Base-by-base conservation (phyloP, 2,329 filamentous ascomycete genomes). In the Davidsoniella australis region DNA sequence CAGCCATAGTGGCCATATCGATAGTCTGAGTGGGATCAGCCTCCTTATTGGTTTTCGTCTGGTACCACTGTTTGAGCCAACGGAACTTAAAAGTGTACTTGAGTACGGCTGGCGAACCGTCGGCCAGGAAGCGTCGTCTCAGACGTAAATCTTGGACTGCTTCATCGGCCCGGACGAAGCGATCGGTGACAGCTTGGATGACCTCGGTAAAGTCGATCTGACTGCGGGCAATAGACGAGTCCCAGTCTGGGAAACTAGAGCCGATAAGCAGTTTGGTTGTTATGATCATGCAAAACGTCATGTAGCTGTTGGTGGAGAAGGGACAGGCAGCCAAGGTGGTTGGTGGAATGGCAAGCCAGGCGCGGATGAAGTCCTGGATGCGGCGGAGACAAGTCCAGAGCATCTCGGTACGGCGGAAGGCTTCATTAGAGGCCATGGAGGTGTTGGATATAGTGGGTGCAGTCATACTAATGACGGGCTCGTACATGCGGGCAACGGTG, bases 21-120 rank as follows among this genome's bases (percentile, higher is more conserved):
- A 55, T 23, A 17, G 23, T 20, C 0, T 56, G 50, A 2, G 56
- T 47, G 26, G 26, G 26, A 33, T 33, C 26, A 12, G 26, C 26
- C 10, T 33, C 26, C 5, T 33, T 33, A 12, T 33, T 33, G 5
- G 26, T 33, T 49, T 56, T 59, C 10, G 55, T 54, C 3, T 58
- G 2, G 41, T 62, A 67, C 66, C 66, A 68, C n/a, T 63, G 60
- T 16, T 61, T 55, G 14, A 68, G 63, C 65, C 65, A 67, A 1
- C 61, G 57, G 5, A 65, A 48, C 50, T 64, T 66, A 46, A 62
- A 62, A 38, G 58, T 58, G 29, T 61, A 62, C 41, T 61, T 59
- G 1, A 57, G 49, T 47, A 64, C 56, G 1, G 61, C 53, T 6
- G 60, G 57, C 29, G 57, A 59, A 2, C 59, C 61, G 2, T 62